phyloP scores from a whole-genome alignment of 331 rosid genomes.

The Malus hybrid region DNA sequence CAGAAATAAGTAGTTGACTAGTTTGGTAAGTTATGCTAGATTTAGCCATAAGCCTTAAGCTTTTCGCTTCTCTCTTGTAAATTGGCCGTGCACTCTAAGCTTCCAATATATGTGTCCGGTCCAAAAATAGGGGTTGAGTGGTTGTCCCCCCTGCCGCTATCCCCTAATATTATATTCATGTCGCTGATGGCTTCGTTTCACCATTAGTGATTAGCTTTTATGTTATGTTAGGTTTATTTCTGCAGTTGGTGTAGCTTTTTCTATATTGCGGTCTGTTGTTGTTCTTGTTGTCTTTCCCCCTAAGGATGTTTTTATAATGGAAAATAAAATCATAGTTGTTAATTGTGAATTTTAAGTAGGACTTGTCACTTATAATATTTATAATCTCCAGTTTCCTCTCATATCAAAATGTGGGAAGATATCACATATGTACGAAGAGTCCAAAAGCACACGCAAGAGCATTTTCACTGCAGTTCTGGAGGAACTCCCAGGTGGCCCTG shows the following conservation, averaged over 20 bases:
- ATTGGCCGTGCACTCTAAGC: background rate
- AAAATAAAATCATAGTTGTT: slow-evolving; percentile 1
- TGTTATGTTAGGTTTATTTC: background rate
- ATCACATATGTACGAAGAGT: slow-evolving; percentile 46
- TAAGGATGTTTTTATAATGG: background rate
- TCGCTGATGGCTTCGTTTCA: background rate
- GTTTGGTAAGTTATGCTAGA: background rate
- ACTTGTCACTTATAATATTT: slow-evolving; percentile 8
- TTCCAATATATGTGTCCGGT: background rate
- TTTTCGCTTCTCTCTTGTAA: background rate
- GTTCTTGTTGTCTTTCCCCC: background rate
- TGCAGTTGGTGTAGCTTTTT: background rate
- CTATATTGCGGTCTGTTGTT: background rate
- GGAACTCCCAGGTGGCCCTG: slow-evolving; percentile 84
- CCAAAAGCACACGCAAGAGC: slow-evolving; percentile 28
- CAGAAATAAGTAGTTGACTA: background rate
- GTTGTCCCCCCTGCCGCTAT: too few species aligned
- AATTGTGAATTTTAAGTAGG: slow-evolving; percentile 18
- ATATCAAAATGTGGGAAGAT: slow-evolving; percentile 77
- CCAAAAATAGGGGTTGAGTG: background rate
- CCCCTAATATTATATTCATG: too few species aligned
- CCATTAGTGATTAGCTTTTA: background rate
- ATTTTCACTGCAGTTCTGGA: slow-evolving; percentile 42
- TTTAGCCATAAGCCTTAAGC: background rate
- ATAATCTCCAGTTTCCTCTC: slow-evolving; percentile 77